Percentiles rank a stretch among this genome's conserved stretches.
These are phyloP conservation scores for Priceomyces castillae DNA, from an alignment of 805 yeast genomes.

Conservation along the genomic window DNA sequence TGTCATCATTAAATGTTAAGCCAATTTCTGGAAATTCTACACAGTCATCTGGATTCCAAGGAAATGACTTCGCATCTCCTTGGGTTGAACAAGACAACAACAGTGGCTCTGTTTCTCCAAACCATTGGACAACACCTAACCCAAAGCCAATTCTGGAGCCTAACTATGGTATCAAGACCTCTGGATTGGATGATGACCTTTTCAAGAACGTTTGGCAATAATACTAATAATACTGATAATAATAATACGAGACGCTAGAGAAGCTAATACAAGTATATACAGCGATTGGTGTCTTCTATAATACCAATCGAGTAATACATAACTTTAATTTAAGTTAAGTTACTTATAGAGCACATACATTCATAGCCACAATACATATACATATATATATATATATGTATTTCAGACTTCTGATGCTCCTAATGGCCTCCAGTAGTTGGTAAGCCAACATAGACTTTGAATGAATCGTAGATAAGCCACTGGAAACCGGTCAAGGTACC, in stretches of 20 bases:
- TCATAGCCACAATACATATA: too few species aligned
- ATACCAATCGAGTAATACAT: too few species aligned
- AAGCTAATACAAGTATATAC: background rate
- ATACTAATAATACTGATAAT: background rate
- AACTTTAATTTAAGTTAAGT: too few species aligned
- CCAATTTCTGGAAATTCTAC: constrained; percentile 5
- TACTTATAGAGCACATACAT: too few species aligned
- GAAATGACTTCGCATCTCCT: background rate
- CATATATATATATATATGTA: too few species aligned
- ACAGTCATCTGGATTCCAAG: background rate
- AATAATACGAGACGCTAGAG: background rate
- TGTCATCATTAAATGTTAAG: background rate
- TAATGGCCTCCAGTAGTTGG: constrained; percentile 81
- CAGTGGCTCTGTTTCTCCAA: background rate
- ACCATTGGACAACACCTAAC: constrained; percentile 1
- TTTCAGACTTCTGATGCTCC: background rate
- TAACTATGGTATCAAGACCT: constrained; percentile 4
- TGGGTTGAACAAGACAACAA: background rate
- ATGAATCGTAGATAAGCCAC: constrained; percentile 95
- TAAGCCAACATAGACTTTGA: constrained; percentile 89
- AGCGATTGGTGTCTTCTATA: background rate
- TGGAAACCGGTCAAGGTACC: constrained; percentile 97
- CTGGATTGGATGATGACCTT: constrained; percentile 55
- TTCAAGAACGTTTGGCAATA: constrained; percentile 66
- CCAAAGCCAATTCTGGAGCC: constrained; percentile 6